Evolutionary conservation across 495 filamentous ascomycete genomes (phyloP).

Genomic region (Trichocladium antarcticum): DNA sequence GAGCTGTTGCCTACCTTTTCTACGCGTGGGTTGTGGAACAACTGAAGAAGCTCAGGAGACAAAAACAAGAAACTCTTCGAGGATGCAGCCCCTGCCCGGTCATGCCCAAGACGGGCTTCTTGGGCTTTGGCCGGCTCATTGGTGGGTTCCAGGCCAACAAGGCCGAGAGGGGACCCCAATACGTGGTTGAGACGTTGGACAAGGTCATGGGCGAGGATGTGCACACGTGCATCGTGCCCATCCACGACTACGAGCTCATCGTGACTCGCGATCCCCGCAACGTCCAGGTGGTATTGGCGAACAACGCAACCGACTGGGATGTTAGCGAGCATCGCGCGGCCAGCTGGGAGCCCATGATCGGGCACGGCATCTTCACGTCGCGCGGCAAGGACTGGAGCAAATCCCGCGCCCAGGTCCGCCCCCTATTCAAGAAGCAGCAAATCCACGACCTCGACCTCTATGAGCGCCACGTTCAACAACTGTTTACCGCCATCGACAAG

Average conservation of each 20-base stretch:
- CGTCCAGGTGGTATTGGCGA: constrained; percentile 50
- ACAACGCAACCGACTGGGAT: constrained; percentile 49
- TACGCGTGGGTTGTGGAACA: no score
- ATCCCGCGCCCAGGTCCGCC: constrained; percentile 50
- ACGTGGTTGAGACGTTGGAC: constrained; percentile 17
- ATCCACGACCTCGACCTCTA: constrained; percentile 49
- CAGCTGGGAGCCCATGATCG: constrained; percentile 47
- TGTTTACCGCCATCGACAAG: constrained; percentile 27
- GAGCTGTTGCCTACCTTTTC: no score
- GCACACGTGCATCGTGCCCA: constrained; percentile 16
- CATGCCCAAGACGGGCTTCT: constrained; percentile 14
- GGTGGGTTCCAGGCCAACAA: constrained; percentile 13
- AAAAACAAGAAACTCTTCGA: neutral
- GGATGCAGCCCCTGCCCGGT: constrained; percentile 8
- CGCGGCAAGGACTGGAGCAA: constrained; percentile 57
- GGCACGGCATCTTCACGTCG: constrained; percentile 59
- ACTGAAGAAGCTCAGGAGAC: neutral
- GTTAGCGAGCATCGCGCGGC: constrained; percentile 40
- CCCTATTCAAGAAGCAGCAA: constrained; percentile 51
- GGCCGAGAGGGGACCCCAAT: constrained; percentile 10
- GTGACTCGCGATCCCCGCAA: constrained; percentile 52
- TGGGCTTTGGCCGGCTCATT: constrained; percentile 16
- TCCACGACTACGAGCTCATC: constrained; percentile 27
- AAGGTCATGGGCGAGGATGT: constrained; percentile 17
- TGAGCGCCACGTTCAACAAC: constrained; percentile 48